These are phyloP conservation scores for Botrytis fabae DNA, from an alignment of 2,329 filamentous ascomycete species.

Conservation along the genomic window DNA sequence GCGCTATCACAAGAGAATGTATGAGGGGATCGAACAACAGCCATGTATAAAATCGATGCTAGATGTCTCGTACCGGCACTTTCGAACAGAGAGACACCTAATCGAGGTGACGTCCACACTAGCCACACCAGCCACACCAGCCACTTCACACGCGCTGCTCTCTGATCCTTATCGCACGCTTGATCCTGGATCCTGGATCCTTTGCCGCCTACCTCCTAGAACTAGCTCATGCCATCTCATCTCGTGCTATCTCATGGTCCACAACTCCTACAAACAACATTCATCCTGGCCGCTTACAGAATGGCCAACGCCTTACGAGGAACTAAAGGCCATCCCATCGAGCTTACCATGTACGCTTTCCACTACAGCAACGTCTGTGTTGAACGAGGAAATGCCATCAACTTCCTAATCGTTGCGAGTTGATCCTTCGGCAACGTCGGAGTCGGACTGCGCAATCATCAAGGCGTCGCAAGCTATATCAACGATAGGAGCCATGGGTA, in stretches of 20 bases:
- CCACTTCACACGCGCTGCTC: not conserved
- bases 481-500: not conserved
- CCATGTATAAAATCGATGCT: fast-evolving
- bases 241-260: not conserved
- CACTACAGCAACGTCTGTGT: not conserved
- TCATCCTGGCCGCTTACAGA: not conserved
- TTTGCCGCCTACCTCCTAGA: not conserved
- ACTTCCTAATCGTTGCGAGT: not conserved
- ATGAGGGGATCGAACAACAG: not conserved
- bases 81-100: not conserved
- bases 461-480: not conserved
- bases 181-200: not conserved
- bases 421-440: not conserved
- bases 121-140: not conserved
- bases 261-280: not conserved
- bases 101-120: not conserved
- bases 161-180: not conserved
- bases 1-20: not conserved
- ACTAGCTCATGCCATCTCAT: too few species aligned
- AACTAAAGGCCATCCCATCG: too few species aligned
- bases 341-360: not conserved
- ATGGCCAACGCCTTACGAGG: fast-evolving
- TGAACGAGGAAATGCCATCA: not conserved
- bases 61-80: not conserved
- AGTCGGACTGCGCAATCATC: not conserved